phyloP scores from a whole-genome alignment of 192 early-diverging fungal genomes.

The Endogone sp. region DNA sequence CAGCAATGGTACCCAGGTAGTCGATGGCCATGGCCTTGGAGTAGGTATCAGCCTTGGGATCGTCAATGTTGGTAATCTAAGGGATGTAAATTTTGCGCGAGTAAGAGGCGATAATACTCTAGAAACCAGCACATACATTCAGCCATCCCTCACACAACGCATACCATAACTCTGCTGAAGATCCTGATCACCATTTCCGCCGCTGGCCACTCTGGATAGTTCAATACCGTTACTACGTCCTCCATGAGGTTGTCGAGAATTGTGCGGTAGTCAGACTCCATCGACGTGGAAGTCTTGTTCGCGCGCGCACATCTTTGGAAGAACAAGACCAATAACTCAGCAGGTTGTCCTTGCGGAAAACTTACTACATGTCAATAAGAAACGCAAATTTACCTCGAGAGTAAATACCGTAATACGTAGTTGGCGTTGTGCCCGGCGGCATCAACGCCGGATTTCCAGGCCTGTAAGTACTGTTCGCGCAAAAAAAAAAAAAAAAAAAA shows the following conservation, averaged over 20 bases:
- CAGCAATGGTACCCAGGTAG: conserved; percentile 54
- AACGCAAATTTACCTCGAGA: conserved; percentile 45
- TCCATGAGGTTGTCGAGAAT: conserved; percentile 69
- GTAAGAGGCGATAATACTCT: background rate
- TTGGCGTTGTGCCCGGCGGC: conserved; percentile 50
- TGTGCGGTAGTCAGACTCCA: conserved; percentile 57
- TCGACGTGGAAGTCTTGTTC: conserved; percentile 49
- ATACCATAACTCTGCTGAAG: conserved; percentile 67
- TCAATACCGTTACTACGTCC: conserved; percentile 67
- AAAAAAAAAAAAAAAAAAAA: background rate
- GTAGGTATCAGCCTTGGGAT: conserved; percentile 37
- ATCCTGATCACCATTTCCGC: conserved; percentile 69
- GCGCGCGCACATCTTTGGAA: conserved; percentile 35
- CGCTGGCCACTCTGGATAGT: conserved; percentile 88
- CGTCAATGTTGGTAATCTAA: background rate
- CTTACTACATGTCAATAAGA: background rate
- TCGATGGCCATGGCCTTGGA: conserved; percentile 61
- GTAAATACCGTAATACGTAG: conserved; percentile 58
- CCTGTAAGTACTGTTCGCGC: background rate
- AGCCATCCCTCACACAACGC: background rate
- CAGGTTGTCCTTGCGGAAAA: background rate
- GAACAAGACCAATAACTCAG: conserved; percentile 23
- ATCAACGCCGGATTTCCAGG: conserved; percentile 43
- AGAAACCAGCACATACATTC: background rate
- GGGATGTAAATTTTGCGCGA: background rate